Evolutionary conservation across 2,329 filamentous ascomycete species (phyloP).

Genomic region (Orbilia javanica): DNA sequence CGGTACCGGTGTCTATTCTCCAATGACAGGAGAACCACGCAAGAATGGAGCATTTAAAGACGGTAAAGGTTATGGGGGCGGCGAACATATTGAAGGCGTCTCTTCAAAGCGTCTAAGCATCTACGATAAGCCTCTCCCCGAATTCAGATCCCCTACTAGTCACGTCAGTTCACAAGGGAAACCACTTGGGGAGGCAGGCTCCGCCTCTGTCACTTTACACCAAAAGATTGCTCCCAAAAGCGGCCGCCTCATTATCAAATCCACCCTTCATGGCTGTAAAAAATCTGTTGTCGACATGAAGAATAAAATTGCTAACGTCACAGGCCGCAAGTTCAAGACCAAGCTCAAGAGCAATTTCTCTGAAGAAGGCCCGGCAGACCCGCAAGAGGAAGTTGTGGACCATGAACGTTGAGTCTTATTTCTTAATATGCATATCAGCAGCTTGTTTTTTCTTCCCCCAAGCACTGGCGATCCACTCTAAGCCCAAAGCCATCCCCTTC

Average conservation of each 20-base stretch:
- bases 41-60: background rate
- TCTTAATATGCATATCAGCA: too few species aligned
- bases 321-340: background rate
- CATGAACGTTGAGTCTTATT: background rate
- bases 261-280: background rate
- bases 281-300: slow-evolving; percentile 1
- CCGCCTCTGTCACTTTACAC: background rate
- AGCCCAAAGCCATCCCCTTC: too few species aligned
- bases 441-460: too few species aligned
- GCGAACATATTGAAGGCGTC: background rate
- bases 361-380: background rate
- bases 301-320: background rate
- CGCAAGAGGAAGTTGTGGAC: background rate
- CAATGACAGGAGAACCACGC: background rate
- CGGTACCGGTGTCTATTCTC: background rate
- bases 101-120: background rate
- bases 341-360: background rate
- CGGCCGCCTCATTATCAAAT: background rate
- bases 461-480: too few species aligned
- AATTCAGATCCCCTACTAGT: background rate
- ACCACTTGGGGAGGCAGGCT: background rate
- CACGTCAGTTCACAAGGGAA: background rate
- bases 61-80: background rate
- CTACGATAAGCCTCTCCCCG: background rate
- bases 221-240: too few species aligned